Evolutionary conservation across 2,329 filamentous ascomycete genomes (phyloP), one percentile per base, ranked within the genome.

Genomic region (Venturia oleaginea): DNA sequence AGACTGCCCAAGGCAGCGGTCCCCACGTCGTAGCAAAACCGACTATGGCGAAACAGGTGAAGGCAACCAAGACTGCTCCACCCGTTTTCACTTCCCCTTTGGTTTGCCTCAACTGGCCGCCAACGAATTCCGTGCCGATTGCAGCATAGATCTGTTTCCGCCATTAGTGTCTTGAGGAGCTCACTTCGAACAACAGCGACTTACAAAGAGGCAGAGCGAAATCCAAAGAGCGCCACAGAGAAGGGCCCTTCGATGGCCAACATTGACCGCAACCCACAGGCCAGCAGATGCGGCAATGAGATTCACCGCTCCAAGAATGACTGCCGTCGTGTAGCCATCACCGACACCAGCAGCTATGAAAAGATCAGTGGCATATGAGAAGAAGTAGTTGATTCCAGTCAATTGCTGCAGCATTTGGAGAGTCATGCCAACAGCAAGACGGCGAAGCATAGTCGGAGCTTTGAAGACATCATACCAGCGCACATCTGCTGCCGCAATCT

Each of bases 21-120:
- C 86, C 86, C 87, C 86, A 89, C 1, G 86, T 88, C 1, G 83
- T 87, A 4, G 86, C 86, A 66, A 86, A 89, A 0, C 80, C 84
- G 0, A 86, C 78, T 67, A 87, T 86, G 72, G 87, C 87, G 57
- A 90, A 77, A 70, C 86, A 88, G 0, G 86, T 86, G 72, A 89
- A 88, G 63, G 86, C 80, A 54, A 90, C 86, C 68, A 89, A 83
- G 46, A 81, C 81, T 4, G 81, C 78, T 30, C 86, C 86, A 7
- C 84, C 78, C 0, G 67, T 22, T 27, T 60, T 40, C 37, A 60
- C 22, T 19, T 38, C 22, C 17, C 13, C 4, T 27, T 11, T 40
- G 15, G 4, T 27, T 15, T 60, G 22, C 4, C 10, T 22, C 37
- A 40, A 27, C 5, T 22, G 17, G 15, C 63, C 15, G 75, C 72